Conservation (phyloP, 805 yeast genomes). For the Wickerhamiella alocasiicola region DNA sequence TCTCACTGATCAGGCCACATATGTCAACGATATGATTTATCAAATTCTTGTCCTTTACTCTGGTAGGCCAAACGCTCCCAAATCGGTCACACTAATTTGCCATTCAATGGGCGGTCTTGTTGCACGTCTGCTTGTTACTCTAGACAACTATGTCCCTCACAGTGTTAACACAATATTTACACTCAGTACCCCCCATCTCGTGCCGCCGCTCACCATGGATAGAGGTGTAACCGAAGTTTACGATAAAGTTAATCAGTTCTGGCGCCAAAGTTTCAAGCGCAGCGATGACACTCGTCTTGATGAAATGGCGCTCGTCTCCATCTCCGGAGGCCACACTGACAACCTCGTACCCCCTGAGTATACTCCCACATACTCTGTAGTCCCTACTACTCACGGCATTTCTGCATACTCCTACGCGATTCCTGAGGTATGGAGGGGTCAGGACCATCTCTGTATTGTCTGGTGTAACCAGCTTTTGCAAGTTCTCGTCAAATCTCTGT, state of each 20-base stretch:
- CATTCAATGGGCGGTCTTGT: conserved; percentile 99
- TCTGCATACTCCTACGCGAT: conserved; percentile 76
- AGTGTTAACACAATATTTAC: conserved; percentile 79
- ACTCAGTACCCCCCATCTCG: conserved; percentile 81
- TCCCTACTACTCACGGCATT: conserved; percentile 68
- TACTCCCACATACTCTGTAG: conserved; percentile 55
- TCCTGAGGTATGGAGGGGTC: conserved; percentile 85
- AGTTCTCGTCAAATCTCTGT: conserved; percentile 44
- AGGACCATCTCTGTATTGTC: conserved; percentile 88
- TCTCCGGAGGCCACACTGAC: conserved; percentile 81
- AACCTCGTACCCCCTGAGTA: conserved; percentile 80
- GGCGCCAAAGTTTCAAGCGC: conserved; percentile 50
- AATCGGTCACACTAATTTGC: conserved; percentile 66
- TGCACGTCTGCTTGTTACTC: conserved; percentile 67
- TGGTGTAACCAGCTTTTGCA: conserved; percentile 88
- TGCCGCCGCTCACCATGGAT: conserved; percentile 88
- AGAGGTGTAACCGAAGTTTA: conserved; percentile 71
- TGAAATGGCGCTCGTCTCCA: conserved; percentile 61
- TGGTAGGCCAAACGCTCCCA: conserved; percentile 33
- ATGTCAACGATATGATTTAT: conserved; percentile 71
- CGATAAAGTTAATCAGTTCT: conserved; percentile 59
- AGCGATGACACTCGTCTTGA: conserved; percentile 36
- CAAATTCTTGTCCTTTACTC: conserved; percentile 62
- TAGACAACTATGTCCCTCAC: conserved; percentile 57
- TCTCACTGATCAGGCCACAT: conserved; percentile 85